phyloP scores from a whole-genome alignment of 148 eudicot species.

The Fagopyrum homotropicum region DNA sequence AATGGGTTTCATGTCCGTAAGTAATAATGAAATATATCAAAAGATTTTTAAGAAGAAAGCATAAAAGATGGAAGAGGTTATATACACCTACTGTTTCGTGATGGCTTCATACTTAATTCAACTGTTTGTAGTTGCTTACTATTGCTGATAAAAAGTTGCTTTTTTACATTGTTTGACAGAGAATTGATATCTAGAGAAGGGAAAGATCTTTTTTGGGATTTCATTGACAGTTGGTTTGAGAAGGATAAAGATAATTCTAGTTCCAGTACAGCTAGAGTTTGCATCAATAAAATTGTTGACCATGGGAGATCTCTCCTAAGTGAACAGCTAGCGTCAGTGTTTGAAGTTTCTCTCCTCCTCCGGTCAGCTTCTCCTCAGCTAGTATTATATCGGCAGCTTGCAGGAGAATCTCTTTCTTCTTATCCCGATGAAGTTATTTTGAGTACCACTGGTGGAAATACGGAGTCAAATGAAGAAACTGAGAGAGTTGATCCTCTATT shows the following conservation, averaged over 20 bases:
- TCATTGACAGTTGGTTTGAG: conserved; percentile 68
- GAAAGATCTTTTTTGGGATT: conserved; percentile 87
- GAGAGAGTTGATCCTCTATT: conserved; percentile 40
- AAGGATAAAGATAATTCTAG: conserved; percentile 29
- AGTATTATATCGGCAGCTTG: conserved; percentile 82
- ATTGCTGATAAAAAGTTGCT: conserved; percentile 5
- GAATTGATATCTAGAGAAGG: conserved; percentile 83
- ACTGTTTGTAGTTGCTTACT: not conserved
- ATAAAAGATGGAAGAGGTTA: not conserved
- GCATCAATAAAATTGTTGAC: conserved; percentile 54
- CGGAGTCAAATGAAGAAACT: conserved; percentile 24
- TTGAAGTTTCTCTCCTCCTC: conserved; percentile 81
- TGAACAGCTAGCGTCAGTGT: conserved; percentile 62
- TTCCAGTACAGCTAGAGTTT: conserved; percentile 56
- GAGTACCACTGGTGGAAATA: conserved; percentile 24
- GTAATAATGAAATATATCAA: not conserved
- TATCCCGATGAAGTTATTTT: conserved; percentile 63
- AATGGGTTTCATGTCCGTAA: not conserved
- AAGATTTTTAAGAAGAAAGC: not conserved
- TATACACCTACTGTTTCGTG: not conserved
- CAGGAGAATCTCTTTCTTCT: conserved; percentile 93
- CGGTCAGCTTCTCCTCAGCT: conserved; percentile 90
- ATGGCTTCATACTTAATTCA: not conserved
- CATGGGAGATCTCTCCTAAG: conserved; percentile 61
- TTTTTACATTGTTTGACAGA: conserved; percentile 34